Conservation (phyloP, 768 basidiomycete genomes). For the Mycena rebaudengoi region DNA sequence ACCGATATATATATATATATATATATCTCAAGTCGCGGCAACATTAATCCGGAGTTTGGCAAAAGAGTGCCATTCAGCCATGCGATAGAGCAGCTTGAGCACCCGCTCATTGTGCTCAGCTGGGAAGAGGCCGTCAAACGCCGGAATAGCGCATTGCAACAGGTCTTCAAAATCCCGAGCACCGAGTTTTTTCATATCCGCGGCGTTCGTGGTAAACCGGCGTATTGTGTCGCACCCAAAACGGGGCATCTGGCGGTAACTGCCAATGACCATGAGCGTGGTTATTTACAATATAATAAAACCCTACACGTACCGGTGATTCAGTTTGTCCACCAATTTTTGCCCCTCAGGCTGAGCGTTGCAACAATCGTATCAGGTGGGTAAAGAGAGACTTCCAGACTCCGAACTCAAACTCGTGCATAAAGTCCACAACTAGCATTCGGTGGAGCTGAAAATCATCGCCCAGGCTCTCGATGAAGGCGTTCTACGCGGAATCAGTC, state of each 20-base stretch:
- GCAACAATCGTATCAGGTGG: constrained; percentile 45
- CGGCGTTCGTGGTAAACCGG: constrained; percentile 32
- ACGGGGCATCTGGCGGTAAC: constrained; percentile 26
- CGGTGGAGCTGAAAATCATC: constrained; percentile 34
- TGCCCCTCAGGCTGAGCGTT: constrained; percentile 26
- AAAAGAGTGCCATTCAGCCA: constrained; percentile 44
- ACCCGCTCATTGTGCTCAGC: constrained; percentile 30
- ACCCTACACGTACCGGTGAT: constrained; percentile 29
- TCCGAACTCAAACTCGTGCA: constrained; percentile 50
- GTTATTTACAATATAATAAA: background rate
- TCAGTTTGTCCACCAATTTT: constrained; percentile 28
- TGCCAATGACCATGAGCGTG: background rate
- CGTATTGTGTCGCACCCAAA: constrained; percentile 34
- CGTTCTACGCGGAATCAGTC: constrained; percentile 36
- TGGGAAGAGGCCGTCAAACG: constrained; percentile 41
- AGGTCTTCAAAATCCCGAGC: constrained; percentile 44
- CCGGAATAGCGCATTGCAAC: constrained; percentile 44
- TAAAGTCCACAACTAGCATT: constrained; percentile 42
- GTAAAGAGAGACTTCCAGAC: constrained; percentile 45
- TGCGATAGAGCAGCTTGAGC: constrained; percentile 36
- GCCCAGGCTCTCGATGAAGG: constrained; percentile 37
- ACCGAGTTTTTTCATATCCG: constrained; percentile 35
- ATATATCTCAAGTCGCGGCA: no score
- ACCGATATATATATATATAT: no score
- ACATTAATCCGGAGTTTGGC: constrained; percentile 49